Evolutionary conservation across 1,284 basidiomycete species (phyloP).

Genomic region (Coriolopsis trogii): DNA sequence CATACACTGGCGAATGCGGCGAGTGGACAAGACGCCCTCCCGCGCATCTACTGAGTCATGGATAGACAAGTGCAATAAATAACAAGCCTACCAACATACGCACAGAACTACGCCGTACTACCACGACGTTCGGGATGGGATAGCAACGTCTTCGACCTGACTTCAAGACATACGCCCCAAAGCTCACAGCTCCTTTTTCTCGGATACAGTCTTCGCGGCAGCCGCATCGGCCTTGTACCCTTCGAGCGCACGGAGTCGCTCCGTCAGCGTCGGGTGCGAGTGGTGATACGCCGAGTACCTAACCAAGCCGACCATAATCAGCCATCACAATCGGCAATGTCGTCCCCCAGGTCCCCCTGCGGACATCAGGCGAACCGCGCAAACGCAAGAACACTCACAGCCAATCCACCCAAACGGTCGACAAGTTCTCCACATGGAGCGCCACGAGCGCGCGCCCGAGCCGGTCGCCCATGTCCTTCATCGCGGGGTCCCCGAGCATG

Average conservation of each 20-base stretch:
- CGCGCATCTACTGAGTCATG: too few relatives aligned
- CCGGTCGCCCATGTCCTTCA: constrained; percentile 79
- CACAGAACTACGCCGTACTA: too few relatives aligned
- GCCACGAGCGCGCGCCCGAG: constrained; percentile 80
- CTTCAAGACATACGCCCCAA: too few relatives aligned
- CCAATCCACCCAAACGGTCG: constrained; percentile 91
- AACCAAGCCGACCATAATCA: background rate
- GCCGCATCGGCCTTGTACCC: constrained; percentile 39
- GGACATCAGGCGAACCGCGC: too few relatives aligned
- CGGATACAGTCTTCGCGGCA: constrained; percentile 18
- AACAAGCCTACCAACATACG: too few relatives aligned
- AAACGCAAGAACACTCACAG: constrained; percentile 60
- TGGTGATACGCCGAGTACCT: constrained; percentile 92
- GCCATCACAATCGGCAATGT: too few relatives aligned
- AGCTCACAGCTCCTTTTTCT: constrained; percentile 35
- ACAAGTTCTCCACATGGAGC: constrained; percentile 89
- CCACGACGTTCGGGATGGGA: too few relatives aligned
- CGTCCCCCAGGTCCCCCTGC: too few relatives aligned
- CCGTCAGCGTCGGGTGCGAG: constrained; percentile 89
- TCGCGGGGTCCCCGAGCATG: constrained; percentile 46
- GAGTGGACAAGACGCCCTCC: too few relatives aligned
- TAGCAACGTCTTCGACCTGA: too few relatives aligned
- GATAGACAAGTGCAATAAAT: too few relatives aligned
- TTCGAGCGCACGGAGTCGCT: constrained; percentile 82
- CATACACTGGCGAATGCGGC: too few relatives aligned